Percentiles rank a stretch among this genome's conserved stretches.
phyloP scores from a whole-genome alignment of 441 rosid genomes.

The Gossypium gossypioides region DNA sequence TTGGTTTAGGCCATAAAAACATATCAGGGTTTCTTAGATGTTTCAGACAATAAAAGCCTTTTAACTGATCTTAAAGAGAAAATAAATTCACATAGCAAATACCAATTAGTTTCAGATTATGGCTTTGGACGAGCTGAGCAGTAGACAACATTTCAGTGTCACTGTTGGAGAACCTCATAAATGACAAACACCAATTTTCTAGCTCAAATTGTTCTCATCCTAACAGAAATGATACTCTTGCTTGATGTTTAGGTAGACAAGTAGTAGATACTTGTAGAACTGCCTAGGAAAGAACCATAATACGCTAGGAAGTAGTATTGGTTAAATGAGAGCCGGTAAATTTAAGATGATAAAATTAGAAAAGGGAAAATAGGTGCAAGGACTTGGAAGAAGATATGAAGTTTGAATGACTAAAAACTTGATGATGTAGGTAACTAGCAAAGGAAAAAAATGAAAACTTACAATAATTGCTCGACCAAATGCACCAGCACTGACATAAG shows the following conservation, averaged over 20 bases:
- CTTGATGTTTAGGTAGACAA: background rate
- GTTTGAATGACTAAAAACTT: background rate
- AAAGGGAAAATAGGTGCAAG: background rate
- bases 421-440: background rate
- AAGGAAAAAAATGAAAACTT: conserved; percentile 24
- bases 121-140: background rate
- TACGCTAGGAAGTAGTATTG: background rate
- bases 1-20: background rate
- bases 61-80: background rate
- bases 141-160: background rate
- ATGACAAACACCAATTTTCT: background rate
- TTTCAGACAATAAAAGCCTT: background rate
- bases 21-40: background rate
- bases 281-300: background rate
- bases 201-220: background rate
- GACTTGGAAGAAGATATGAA: background rate
- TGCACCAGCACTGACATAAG: conserved; percentile 96
- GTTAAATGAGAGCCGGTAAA: background rate
- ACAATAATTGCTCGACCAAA: conserved; percentile 91
- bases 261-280: background rate
- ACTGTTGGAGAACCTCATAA: background rate
- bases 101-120: background rate
- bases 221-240: background rate
- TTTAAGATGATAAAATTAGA: background rate
- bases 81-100: background rate